Conservation (phyloP, 805 yeast species). For the Candida maltosa region DNA sequence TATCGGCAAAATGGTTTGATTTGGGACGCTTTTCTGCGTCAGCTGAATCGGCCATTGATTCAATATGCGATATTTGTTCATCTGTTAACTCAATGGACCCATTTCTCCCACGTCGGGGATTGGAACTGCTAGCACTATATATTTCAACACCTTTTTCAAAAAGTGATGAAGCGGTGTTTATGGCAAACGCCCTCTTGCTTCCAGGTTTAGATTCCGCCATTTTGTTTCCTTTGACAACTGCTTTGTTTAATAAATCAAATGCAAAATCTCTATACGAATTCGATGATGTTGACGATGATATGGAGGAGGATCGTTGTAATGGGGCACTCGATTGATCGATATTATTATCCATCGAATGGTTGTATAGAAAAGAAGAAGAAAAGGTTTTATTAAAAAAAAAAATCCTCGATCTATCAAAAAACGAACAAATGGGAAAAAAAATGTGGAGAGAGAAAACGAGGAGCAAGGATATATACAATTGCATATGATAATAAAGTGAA, state of each 20-base stretch:
- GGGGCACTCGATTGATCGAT: too few species aligned
- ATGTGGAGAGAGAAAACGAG: too few species aligned
- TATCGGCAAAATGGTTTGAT: slow-evolving; percentile 51
- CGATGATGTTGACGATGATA: slow-evolving; percentile 3
- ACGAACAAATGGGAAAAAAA: too few species aligned
- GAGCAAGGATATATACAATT: too few species aligned
- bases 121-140: slow-evolving; percentile 10
- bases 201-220: slow-evolving; percentile 18
- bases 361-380: too few species aligned
- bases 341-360: too few species aligned
- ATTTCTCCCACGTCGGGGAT: slow-evolving; percentile 1
- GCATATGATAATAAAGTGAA: too few species aligned
- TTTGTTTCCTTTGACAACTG: slow-evolving; percentile 9
- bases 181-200: slow-evolving; percentile 30
- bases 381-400: too few species aligned
- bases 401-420: too few species aligned
- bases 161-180: slow-evolving; percentile 35
- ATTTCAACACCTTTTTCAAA: slow-evolving; percentile 30
- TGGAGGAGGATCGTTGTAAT: not conserved
- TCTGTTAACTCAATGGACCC: slow-evolving; percentile 15
- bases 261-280: slow-evolving; percentile 5
- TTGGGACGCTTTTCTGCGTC: slow-evolving; percentile 14
- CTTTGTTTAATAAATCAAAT: slow-evolving; percentile 5
- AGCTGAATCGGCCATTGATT: slow-evolving; percentile 27
- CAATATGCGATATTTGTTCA: slow-evolving; percentile 23